Evolutionary conservation across 2,329 filamentous ascomycete species (phyloP).

Genomic region (Aspergillus sojae): DNA sequence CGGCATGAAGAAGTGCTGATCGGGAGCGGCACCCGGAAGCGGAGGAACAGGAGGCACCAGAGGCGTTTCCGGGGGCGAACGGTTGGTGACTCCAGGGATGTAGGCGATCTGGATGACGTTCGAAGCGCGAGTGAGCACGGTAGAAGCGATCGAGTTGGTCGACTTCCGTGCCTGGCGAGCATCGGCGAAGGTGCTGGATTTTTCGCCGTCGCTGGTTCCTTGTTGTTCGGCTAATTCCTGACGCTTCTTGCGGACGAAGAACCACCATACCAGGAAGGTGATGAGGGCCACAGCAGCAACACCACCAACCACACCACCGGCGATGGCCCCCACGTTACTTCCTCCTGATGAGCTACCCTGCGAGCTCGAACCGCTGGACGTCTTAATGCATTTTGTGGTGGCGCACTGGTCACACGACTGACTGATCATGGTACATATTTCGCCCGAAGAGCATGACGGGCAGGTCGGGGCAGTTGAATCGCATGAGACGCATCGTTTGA

Average conservation of each 20-base stretch:
- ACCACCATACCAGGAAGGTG: slow-evolving; percentile 83
- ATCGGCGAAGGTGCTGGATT: slow-evolving; percentile 55
- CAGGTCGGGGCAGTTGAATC: slow-evolving; percentile 57
- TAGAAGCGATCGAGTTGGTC: slow-evolving; percentile 92
- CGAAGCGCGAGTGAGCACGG: slow-evolving; percentile 90
- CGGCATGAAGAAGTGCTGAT: slow-evolving; percentile 92
- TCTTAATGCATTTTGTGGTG: slow-evolving; percentile 57
- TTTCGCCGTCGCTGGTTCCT: slow-evolving; percentile 51
- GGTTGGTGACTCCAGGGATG: slow-evolving; percentile 94
- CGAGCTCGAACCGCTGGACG: slow-evolving; percentile 34
- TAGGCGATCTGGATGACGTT: slow-evolving; percentile 99
- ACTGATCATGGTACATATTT: slow-evolving; percentile 63
- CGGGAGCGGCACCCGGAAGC: slow-evolving; percentile 70
- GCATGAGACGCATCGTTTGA: slow-evolving; percentile 59
- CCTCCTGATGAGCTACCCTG: slow-evolving; percentile 37
- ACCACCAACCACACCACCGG: slow-evolving; percentile 86
- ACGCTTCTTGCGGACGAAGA: slow-evolving; percentile 77
- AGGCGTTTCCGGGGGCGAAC: slow-evolving; percentile 81
- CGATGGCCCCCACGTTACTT: slow-evolving; percentile 81
- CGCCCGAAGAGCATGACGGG: slow-evolving; percentile 57
- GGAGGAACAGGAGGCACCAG: slow-evolving; percentile 92
- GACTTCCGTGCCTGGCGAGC: slow-evolving; percentile 69
- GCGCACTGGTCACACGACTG: slow-evolving; percentile 64
- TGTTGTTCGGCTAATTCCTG: slow-evolving; percentile 60
- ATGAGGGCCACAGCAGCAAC: slow-evolving; percentile 72